Conservation (phyloP, 1,284 basidiomycete species). For the Leccinum insolens region DNA sequence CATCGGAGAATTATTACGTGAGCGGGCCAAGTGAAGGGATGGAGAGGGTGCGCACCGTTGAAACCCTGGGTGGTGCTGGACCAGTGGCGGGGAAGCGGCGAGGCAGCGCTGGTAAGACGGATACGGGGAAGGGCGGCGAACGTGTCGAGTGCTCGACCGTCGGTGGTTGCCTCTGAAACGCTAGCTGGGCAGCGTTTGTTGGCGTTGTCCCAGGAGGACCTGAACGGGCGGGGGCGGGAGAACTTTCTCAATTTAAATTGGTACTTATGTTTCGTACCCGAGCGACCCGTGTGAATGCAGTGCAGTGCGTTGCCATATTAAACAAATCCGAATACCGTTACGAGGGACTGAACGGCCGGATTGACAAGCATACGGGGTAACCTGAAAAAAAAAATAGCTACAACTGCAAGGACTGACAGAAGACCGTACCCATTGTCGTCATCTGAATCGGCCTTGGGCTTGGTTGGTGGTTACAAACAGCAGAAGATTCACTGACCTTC, state of each 20-base stretch:
- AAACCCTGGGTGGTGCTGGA: constrained; percentile 79
- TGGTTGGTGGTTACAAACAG: not conserved
- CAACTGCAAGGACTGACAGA: not conserved
- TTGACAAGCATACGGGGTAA: too few species aligned
- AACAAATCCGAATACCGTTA: too few species aligned
- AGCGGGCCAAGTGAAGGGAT: constrained; percentile 4
- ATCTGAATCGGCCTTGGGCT: not conserved
- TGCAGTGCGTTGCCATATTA: too few species aligned
- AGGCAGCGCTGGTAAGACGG: constrained; percentile 45
- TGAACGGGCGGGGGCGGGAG: too few species aligned
- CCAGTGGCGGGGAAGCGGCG: constrained; percentile 61
- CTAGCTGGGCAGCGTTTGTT: too few species aligned
- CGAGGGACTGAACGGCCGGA: too few species aligned
- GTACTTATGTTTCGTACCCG: too few species aligned
- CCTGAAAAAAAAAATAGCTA: constrained; percentile 8
- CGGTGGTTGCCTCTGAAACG: too few species aligned
- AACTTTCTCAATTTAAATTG: too few species aligned
- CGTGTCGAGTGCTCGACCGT: constrained; percentile 51
- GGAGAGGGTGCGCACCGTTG: constrained; percentile 55
- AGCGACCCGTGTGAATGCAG: too few species aligned
- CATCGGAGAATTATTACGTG: not conserved
- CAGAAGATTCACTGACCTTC: not conserved
- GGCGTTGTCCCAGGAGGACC: too few species aligned
- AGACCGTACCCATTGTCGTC: constrained; percentile 28
- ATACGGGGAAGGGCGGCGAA: constrained; percentile 47